Conservation (phyloP, 352 stramenopile genomes). For the Stephanocyclus meneghinianus region DNA sequence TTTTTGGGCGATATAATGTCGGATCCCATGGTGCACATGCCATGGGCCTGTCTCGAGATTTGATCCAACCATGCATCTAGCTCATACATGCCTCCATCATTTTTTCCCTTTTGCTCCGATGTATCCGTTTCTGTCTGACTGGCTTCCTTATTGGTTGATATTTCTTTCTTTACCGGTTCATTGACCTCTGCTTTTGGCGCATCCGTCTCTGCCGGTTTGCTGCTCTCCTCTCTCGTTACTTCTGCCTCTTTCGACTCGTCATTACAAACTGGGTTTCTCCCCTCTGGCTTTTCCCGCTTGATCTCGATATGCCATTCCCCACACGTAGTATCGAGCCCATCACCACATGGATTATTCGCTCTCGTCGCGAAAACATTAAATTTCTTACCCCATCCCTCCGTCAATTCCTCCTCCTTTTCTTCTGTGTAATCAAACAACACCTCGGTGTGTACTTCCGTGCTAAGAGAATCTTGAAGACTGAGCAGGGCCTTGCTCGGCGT, state of each 20-base stretch:
- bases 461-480: too few species aligned
- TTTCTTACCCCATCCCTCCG: background rate
- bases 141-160: background rate
- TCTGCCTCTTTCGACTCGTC: background rate
- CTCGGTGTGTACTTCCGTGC: too few species aligned
- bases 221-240: background rate
- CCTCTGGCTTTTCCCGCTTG: background rate
- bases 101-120: background rate
- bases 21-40: background rate
- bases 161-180: background rate
- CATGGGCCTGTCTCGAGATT: background rate
- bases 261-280: background rate
- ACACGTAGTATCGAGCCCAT: background rate
- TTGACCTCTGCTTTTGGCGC: background rate
- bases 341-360: background rate
- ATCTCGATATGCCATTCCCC: background rate
- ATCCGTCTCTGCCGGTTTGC: background rate
- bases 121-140: background rate
- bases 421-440: background rate
- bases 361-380: background rate
- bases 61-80: constrained; percentile 1
- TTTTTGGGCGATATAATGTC: background rate
- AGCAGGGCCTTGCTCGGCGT: too few species aligned
- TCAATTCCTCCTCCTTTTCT: background rate
- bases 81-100: background rate